Percentiles rank a stretch among this genome's conserved stretches.
These are phyloP conservation scores for Fagopyrum esculentum DNA, from an alignment of 148 eudicot species.

Conservation along the genomic window DNA sequence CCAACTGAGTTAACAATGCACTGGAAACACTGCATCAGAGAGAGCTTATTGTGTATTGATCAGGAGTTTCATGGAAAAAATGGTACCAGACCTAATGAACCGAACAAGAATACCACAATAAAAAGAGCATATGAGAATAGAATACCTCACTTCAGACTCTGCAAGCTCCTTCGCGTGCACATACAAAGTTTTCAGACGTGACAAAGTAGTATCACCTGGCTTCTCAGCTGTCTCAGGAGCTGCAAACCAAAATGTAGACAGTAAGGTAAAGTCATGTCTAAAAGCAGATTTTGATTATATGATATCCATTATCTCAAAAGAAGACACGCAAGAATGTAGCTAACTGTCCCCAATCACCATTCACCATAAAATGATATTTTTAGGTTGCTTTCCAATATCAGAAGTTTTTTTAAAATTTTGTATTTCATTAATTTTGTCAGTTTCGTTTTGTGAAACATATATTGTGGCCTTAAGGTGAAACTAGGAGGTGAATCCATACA, in stretches of 20 bases:
- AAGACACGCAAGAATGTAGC: neutral
- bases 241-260: slow-evolving; percentile 25
- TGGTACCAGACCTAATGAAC: neutral
- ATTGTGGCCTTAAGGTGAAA: too few species aligned
- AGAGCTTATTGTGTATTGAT: slow-evolving; percentile 2
- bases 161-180: slow-evolving; percentile 71
- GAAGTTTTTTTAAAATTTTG: neutral
- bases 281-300: neutral
- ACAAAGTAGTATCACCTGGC: slow-evolving; percentile 74
- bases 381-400: neutral
- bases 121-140: neutral
- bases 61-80: neutral
- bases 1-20: slow-evolving; percentile 50
- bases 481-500: too few species aligned
- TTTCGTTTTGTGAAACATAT: too few species aligned
- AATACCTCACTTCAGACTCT: slow-evolving; percentile 73
- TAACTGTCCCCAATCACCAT: neutral
- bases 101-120: neutral
- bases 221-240: slow-evolving; percentile 93
- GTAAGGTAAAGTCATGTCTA: neutral
- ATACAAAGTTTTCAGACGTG: slow-evolving; percentile 58
- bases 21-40: slow-evolving; percentile 47
- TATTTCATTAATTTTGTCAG: too few species aligned
- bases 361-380: neutral
- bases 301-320: neutral